phyloP scores from a whole-genome alignment of 257 asterid species.

The Solanum rostratum region DNA sequence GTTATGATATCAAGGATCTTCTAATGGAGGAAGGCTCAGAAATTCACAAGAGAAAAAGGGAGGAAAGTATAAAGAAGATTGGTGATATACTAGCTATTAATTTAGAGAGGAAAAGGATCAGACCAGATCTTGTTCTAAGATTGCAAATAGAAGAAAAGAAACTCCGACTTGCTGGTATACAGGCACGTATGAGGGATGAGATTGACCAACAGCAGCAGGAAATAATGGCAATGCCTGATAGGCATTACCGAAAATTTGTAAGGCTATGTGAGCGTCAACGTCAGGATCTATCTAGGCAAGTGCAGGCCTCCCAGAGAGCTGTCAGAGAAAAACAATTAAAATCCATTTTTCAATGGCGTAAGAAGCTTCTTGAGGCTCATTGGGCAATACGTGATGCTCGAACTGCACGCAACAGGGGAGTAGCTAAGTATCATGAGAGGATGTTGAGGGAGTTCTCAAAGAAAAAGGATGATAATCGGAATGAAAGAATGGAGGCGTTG shows the following conservation, averaged over 20 bases:
- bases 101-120: conserved; percentile 90
- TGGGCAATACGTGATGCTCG: conserved; percentile 99
- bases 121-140: conserved; percentile 79
- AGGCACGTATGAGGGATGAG: conserved; percentile 86
- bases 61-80: conserved; percentile 70
- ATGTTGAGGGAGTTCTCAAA: conserved; percentile 95
- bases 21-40: conserved; percentile 77
- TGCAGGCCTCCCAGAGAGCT: conserved; percentile 78
- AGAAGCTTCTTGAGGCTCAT: conserved; percentile 96
- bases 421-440: conserved; percentile 94
- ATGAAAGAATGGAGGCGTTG: conserved; percentile 96
- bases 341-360: conserved; percentile 93
- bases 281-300: conserved; percentile 89
- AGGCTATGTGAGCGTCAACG: conserved; percentile 97
- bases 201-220: conserved; percentile 92
- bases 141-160: conserved; percentile 93
- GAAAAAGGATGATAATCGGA: conserved; percentile 80
- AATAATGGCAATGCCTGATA: conserved; percentile 98
- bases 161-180: conserved; percentile 83
- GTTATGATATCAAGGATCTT: conserved; percentile 82
- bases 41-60: conserved; percentile 59
- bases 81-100: conserved; percentile 76
- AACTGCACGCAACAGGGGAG: conserved; percentile 94
- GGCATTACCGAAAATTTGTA: conserved; percentile 89
- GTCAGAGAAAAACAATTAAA: conserved; percentile 87